These are phyloP conservation scores for Vanderwaltozyma polyspora DNA, from an alignment of 805 yeast genomes.

Conservation along the genomic window DNA sequence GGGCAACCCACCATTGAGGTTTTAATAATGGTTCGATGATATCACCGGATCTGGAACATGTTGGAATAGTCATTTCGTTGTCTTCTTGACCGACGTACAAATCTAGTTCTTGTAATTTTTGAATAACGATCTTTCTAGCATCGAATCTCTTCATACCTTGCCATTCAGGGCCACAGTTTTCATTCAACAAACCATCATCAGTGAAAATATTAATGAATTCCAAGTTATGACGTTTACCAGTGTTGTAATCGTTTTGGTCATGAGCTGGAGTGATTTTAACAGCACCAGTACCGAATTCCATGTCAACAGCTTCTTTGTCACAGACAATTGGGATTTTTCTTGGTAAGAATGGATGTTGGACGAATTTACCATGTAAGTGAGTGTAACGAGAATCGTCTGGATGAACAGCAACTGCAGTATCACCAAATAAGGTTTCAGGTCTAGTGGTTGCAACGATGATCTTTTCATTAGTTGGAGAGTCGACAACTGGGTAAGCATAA, in stretches of 20 bases:
- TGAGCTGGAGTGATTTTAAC: constrained; percentile 98
- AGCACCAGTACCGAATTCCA: constrained; percentile 99
- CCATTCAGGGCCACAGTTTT: constrained; percentile 81
- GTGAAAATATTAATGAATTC: constrained; percentile 84
- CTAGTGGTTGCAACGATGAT: constrained; percentile 93
- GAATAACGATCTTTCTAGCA: constrained; percentile 80
- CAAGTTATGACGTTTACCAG: constrained; percentile 88
- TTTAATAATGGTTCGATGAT: constrained; percentile 91
- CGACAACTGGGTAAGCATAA: constrained; percentile 81
- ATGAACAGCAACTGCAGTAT: constrained; percentile 95
- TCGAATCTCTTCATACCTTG: constrained; percentile 86
- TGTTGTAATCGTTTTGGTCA: constrained; percentile 90
- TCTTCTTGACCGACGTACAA: constrained; percentile 77
- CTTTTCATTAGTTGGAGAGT: constrained; percentile 57
- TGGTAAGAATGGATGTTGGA: constrained; percentile 80
- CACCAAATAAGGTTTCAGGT: constrained; percentile 98
- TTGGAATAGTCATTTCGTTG: constrained; percentile 91
- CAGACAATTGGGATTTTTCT: constrained; percentile 78
- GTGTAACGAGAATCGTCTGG: constrained; percentile 88
- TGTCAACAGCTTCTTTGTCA: constrained; percentile 91
- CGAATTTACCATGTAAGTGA: constrained; percentile 90
- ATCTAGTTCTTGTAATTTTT: constrained; percentile 60
- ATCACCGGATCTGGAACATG: constrained; percentile 94
- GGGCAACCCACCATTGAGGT: constrained; percentile 99
- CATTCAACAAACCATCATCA: constrained; percentile 85